Evolutionary conservation across 345 rosid genomes (phyloP).

Genomic region (Citrus reticulata): DNA sequence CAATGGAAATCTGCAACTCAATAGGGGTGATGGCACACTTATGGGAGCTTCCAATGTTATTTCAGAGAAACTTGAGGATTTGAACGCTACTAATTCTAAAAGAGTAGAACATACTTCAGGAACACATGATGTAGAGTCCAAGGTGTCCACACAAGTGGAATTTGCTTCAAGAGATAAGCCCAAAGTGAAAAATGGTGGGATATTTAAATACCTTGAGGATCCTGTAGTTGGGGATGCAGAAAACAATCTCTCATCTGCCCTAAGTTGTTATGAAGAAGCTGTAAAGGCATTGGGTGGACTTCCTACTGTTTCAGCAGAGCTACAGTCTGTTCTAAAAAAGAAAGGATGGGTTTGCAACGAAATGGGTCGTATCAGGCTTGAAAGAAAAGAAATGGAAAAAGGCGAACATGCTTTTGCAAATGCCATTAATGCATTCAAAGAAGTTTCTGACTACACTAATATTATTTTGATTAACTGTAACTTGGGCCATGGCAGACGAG

Average conservation of each 20-base stretch:
- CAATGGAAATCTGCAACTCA: slow-evolving; percentile 3
- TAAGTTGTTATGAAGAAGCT: slow-evolving; percentile 75
- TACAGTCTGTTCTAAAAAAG: slow-evolving; percentile 62
- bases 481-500: slow-evolving; percentile 90
- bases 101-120: slow-evolving; percentile 3
- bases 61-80: slow-evolving; percentile 10
- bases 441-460: slow-evolving; percentile 72
- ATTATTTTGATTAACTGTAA: slow-evolving; percentile 75
- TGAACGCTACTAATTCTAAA: slow-evolving; percentile 13
- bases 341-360: slow-evolving; percentile 95
- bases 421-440: slow-evolving; percentile 74
- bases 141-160: slow-evolving; percentile 21
- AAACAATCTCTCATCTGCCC: slow-evolving; percentile 55
- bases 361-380: slow-evolving; percentile 78
- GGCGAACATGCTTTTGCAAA: slow-evolving; percentile 84
- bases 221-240: slow-evolving; percentile 54
- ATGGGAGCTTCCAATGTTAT: slow-evolving; percentile 9
- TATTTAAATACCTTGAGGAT: slow-evolving; percentile 62
- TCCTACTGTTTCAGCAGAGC: slow-evolving; percentile 46
- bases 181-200: slow-evolving; percentile 61
- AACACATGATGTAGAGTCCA: slow-evolving; percentile 19
- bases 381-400: slow-evolving; percentile 54
- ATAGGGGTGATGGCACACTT: slow-evolving; percentile 22
- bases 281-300: slow-evolving; percentile 62
- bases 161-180: slow-evolving; percentile 26